Evolutionary conservation across 768 basidiomycete species (phyloP), one percentile per base, ranked within the genome.

Genomic region (Thelephora ganbajun): DNA sequence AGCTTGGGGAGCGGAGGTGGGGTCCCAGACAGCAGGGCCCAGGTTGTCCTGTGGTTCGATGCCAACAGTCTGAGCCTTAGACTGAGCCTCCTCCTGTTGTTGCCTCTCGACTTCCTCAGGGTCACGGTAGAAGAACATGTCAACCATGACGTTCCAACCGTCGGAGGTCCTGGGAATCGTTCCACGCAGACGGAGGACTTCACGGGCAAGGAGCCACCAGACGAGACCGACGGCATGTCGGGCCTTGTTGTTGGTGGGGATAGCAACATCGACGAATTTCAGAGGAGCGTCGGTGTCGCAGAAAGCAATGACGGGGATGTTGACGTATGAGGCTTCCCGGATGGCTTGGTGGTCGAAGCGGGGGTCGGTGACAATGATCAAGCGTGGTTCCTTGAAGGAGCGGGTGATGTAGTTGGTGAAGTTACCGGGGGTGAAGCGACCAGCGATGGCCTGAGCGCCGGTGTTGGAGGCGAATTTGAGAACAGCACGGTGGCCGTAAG

Each of bases 331-430:
- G 42, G 96, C 93, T 73, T 99, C 96, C 57, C 96, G 90, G 70
- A 99, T 99, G 55, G 96, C 96, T 71, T 99, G 96, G 77, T 98
- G 96, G 72, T 98, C 96, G 54, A 97, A 89, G 56, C 96, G 89
- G 57, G 96, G 96, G 72, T 99, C 96, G 65, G 94, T 97, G 53
- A 99, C 94, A 61, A 99, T 65, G 67, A 99, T 93, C 52, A 99
- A 79, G 59, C 96, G 90, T 58, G 96, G 96, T 71, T 99, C 96
- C 75, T 97, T 98, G 87, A 98, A 99, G 51, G 92, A 96, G 61
- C 89, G 90, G 58, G 91, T 96, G 76, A 94, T 94, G 76, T 97
- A 97, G 75, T 99, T 99, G 64, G 96, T 98, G 73, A 98, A 96
- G 56, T 80, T 85, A 74, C 94, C 94, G 59, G 94, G 94, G 54